These are phyloP conservation scores for Brasilioporus rufonigricans DNA, from an alignment of 768 basidiomycete species.

Conservation along the genomic window DNA sequence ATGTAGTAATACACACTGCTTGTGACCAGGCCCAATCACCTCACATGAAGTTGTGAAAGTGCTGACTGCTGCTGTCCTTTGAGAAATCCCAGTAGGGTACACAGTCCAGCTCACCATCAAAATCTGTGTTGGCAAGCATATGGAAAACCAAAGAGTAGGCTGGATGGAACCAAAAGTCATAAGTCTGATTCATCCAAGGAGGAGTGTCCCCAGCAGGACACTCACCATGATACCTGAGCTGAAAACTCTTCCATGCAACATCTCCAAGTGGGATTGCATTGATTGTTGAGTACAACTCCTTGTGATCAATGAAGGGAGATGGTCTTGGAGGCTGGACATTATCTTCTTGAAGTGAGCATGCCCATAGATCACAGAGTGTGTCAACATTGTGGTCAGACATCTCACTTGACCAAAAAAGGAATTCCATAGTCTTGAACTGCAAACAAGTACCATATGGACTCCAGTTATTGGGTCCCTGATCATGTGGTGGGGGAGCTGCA, in stretches of 20 bases:
- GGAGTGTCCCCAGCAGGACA: background rate
- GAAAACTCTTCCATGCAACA: conserved; percentile 36
- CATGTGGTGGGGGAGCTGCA: background rate
- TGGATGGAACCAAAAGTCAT: too few species aligned
- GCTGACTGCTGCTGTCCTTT: too few species aligned
- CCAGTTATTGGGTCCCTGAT: background rate
- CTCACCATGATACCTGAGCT: background rate
- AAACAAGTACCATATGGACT: background rate
- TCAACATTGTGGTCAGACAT: background rate
- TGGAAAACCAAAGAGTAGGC: too few species aligned
- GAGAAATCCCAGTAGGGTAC: too few species aligned
- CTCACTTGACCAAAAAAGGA: background rate
- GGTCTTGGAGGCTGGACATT: too few species aligned
- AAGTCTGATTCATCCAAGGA: background rate
- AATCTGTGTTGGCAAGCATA: too few species aligned
- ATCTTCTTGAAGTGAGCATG: background rate
- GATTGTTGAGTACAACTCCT: conserved; percentile 21
- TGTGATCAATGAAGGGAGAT: background rate
- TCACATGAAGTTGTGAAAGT: too few species aligned
- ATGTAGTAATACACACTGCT: too few species aligned
- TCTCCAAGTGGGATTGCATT: conserved; percentile 35
- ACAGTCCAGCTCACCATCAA: too few species aligned
- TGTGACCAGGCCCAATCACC: too few species aligned
- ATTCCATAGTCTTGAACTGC: background rate
- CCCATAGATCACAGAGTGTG: background rate